These are phyloP conservation scores for Debaryomycetaceae sp. DNA, from an alignment of 1,139 yeast species.

Conservation along the genomic window DNA sequence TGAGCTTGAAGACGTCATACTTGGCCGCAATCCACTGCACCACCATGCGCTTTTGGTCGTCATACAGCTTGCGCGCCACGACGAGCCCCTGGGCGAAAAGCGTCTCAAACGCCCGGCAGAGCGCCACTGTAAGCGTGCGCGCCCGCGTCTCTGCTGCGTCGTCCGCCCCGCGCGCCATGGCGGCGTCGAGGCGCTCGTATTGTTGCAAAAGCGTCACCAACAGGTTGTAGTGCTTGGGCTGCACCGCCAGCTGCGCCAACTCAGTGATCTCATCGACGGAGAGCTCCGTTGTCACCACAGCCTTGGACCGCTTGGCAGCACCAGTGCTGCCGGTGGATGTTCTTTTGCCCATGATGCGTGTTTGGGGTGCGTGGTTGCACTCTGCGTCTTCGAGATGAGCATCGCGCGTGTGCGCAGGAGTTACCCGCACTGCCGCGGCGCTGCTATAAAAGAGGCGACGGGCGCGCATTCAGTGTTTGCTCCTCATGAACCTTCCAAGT, in stretches of 20 bases:
- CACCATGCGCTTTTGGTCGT: conserved; percentile 44
- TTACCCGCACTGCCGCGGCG: conserved; percentile 19
- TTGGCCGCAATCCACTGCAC: conserved; percentile 61
- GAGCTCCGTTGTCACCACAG: conserved; percentile 17
- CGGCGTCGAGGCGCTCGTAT: conserved; percentile 23
- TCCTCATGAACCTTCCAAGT: conserved; percentile 51
- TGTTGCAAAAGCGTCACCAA: conserved; percentile 42
- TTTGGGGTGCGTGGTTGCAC: too few species aligned
- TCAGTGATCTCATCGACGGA: not conserved
- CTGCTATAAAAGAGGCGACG: conserved; percentile 12
- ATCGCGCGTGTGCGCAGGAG: too few species aligned
- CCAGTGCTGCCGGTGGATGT: too few species aligned
- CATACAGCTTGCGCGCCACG: conserved; percentile 29
- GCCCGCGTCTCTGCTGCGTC: conserved; percentile 28
- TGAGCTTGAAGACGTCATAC: conserved; percentile 52
- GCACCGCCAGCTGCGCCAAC: conserved; percentile 15
- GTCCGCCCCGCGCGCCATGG: conserved; percentile 17
- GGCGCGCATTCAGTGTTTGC: conserved; percentile 9
- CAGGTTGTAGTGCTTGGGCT: conserved; percentile 47
- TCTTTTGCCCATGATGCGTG: too few species aligned
- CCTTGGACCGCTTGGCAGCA: too few species aligned
- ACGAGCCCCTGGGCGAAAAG: conserved; percentile 50
- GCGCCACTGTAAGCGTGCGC: conserved; percentile 48
- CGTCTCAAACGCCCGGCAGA: conserved; percentile 55
- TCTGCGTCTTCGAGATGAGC: too few species aligned